Conservation (phyloP, 2,329 filamentous ascomycete species). For the Trichoderma koningiopsis region DNA sequence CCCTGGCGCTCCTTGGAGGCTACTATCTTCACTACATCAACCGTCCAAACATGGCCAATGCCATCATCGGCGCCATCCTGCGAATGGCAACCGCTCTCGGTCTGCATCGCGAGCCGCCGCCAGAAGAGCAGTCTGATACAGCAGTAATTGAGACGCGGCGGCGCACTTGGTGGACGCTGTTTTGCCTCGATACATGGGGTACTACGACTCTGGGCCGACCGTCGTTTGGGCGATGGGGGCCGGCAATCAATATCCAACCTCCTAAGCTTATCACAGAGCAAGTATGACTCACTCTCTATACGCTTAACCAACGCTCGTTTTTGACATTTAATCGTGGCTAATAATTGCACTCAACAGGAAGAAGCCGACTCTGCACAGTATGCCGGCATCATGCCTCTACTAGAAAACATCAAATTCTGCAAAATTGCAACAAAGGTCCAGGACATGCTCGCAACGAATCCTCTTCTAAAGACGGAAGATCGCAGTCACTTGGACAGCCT, state of each 20-base stretch:
- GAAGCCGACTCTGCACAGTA: conserved; percentile 57
- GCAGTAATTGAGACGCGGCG: conserved; percentile 18
- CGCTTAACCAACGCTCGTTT: not conserved
- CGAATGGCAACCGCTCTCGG: conserved; percentile 75
- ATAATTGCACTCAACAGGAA: conserved; percentile 21
- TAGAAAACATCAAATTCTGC: conserved; percentile 78
- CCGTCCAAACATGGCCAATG: conserved; percentile 74
- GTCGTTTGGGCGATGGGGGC: conserved; percentile 67
- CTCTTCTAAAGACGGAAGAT: conserved; percentile 67
- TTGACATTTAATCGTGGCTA: not conserved
- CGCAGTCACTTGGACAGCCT: conserved; percentile 67
- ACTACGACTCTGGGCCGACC: conserved; percentile 71
- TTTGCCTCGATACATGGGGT: conserved; percentile 75
- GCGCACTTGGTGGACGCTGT: conserved; percentile 73
- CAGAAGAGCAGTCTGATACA: not conserved
- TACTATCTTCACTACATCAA: conserved; percentile 80
- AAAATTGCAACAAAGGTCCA: conserved; percentile 78
- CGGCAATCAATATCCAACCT: conserved; percentile 66
- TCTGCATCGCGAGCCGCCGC: conserved; percentile 62
- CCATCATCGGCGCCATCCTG: conserved; percentile 69
- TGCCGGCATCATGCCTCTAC: conserved; percentile 67
- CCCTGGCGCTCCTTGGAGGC: conserved; percentile 70
- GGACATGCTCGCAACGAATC: conserved; percentile 70
- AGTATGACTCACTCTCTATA: conserved; percentile 34
- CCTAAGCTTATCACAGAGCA: conserved; percentile 54